Evolutionary conservation across 2,329 filamentous ascomycete genomes (phyloP), one percentile per base, ranked within the genome.

Genomic region (Fonsecaea multimorphosa): DNA sequence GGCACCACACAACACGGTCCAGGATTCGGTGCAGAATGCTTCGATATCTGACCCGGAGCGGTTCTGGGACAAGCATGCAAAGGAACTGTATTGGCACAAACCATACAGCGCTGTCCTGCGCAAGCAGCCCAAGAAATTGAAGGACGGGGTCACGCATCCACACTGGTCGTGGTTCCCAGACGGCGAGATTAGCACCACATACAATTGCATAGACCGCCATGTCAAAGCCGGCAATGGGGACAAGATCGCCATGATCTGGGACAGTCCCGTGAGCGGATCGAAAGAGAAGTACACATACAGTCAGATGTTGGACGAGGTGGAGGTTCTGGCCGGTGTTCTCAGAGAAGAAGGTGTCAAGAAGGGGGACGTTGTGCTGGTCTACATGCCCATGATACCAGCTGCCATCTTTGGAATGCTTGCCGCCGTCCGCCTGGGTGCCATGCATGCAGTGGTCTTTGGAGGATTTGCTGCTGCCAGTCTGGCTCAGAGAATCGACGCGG

Each of bases 381-480:
- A 97, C 78, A 97, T 97, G 93, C 93, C 93, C 61, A 97, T 97
- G 93, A 92, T 97, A 51, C 93, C 94, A 0, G 89, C 92, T 0
- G 91, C 93, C 1, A 77, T 97, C n/a, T 87, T 96, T 68, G 93
- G 91, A 9, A 92, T 95, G 70, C 86, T 97, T 3, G 93, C 94
- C 27, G 86, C 91, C 65, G 88, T 88, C 67, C 87, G 93, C 9
- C 83, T 97, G 0, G 94, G 93, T 11, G 94, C 93, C 16, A 87
- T 97, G 59, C 94, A 98, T 75, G 89, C 91, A 2, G 92, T 96
- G 3, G 94, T 98, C 2, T 97, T 97, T 77, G 94, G 94, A 49
- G 93, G 94, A 0, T 98, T 98, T 76, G 92, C 92, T 0, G 84
- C 93, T 0, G 82, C 84, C 9, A 91, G 93, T 3, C 83, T 97